These are phyloP conservation scores for Tetrahymena malaccensis DNA, from an alignment of 73 alveolate genomes.

Conservation along the genomic window DNA sequence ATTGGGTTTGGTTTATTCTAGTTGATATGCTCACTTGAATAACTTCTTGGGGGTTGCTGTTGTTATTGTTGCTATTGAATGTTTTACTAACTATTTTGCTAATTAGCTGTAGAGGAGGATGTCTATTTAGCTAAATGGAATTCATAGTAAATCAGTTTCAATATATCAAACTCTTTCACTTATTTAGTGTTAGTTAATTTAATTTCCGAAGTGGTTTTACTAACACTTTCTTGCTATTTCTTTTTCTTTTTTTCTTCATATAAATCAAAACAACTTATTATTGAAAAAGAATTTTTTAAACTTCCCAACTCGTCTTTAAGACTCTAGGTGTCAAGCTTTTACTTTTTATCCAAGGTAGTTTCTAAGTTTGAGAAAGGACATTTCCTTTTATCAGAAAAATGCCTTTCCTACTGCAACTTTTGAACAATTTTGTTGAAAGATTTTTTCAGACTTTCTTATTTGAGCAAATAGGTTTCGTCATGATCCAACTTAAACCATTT, in stretches of 20 bases:
- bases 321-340: background rate
- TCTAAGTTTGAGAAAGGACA: background rate
- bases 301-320: background rate
- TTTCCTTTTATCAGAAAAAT: background rate
- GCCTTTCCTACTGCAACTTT: background rate
- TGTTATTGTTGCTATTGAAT: background rate
- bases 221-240: background rate
- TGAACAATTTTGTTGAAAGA: background rate
- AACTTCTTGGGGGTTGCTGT: background rate
- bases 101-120: background rate
- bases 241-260: background rate
- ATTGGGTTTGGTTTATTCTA: background rate
- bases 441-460: background rate
- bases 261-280: background rate
- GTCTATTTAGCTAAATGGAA: background rate
- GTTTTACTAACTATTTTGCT: background rate
- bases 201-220: background rate
- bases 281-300: background rate
- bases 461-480: background rate
- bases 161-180: background rate
- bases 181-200: background rate
- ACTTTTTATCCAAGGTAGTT: background rate
- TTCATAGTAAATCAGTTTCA: background rate
- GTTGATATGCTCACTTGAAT: background rate
- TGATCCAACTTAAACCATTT: background rate